Conservation (phyloP, 768 basidiomycete genomes). For the Kwoniella bestiolae region DNA sequence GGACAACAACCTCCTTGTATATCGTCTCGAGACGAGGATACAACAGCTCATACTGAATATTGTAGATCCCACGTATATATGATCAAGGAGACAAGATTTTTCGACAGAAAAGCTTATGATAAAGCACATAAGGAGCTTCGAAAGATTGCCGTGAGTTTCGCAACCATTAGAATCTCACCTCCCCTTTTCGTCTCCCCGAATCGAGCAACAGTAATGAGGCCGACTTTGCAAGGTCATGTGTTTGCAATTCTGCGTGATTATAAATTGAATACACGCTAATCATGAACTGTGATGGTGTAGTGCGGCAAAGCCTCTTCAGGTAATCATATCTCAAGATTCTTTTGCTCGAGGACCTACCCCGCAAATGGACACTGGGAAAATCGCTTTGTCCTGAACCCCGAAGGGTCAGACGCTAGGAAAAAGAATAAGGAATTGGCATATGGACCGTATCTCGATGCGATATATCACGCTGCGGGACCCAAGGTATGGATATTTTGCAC, state of each 20-base stretch:
- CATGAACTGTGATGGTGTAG: slow-evolving; percentile 9
- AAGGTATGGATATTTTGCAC: slow-evolving; percentile 13
- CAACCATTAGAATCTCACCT: too few relatives aligned
- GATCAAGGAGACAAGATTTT: slow-evolving; percentile 32
- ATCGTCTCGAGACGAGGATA: too few relatives aligned
- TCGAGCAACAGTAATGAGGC: too few relatives aligned
- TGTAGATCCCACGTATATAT: slow-evolving; percentile 34
- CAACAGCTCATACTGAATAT: neutral
- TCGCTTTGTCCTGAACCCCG: slow-evolving; percentile 19
- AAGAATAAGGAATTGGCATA: slow-evolving; percentile 31
- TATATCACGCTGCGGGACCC: slow-evolving; percentile 31
- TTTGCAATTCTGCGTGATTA: too few relatives aligned
- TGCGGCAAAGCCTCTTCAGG: slow-evolving; percentile 22
- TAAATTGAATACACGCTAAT: too few relatives aligned
- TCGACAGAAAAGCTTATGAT: slow-evolving; percentile 26
- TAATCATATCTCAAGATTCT: slow-evolving; percentile 8
- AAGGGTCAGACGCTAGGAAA: too few relatives aligned
- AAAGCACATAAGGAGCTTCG: slow-evolving; percentile 27
- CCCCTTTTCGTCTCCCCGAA: neutral
- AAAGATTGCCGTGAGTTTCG: slow-evolving; percentile 26
- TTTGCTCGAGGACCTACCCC: slow-evolving; percentile 18
- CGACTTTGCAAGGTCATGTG: too few relatives aligned
- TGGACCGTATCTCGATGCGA: slow-evolving; percentile 25
- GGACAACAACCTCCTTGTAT: too few relatives aligned
- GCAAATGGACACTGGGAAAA: slow-evolving; percentile 34